Base-by-base conservation (phyloP, 345 rosid species). In the Turritis glabra region DNA sequence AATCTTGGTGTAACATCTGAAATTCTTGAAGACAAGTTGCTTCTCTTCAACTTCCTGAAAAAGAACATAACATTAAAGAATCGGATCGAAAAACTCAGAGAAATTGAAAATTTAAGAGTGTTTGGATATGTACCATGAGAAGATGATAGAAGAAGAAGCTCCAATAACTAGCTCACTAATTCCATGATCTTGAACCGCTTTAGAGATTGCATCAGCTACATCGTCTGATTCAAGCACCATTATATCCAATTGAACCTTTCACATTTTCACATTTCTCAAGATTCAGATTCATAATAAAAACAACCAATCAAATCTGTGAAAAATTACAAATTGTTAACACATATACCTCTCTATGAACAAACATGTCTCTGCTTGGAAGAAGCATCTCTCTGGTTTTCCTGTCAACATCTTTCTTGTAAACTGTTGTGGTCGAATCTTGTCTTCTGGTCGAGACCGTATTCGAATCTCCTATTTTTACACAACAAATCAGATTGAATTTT, bases 101-200 rank as follows among this genome's bases (percentile, higher is more conserved):
- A 76, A 54, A 2, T 32, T 8, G 8, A 9, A 30, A 41, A 23
- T 19, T 5, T 21, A 40, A 48, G 67, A 65, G 10, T 76, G 52
- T 25, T 51, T 21, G 37, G 14, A 12, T n/a, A 37, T 70, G 35
- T 63, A 93, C 98, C 97, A 84, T 37, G 85, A 50, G 74, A 93
- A 91, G 56, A 88, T 78, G 64, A 85, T 75, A 29, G 60, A 66
- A 77, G 97, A 77, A n/a, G 93, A 77, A 79, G 88, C 90, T 79
- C 98, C 98, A 30, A 93, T 82, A 32, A 93, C 89, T 37, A 93
- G 87, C 85, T 88, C 92, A 37, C 55, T 81, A 56, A 93, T 86
- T 11, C 53, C 78, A 74, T 74, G 76, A 72, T 77, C 84, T 21
- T 81, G 54, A 74, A 93, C 83, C 60, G 83, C 97, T 73, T 87